Conservation (phyloP, 495 filamentous ascomycete genomes). For the Rostrohypoxylon terebratum region DNA sequence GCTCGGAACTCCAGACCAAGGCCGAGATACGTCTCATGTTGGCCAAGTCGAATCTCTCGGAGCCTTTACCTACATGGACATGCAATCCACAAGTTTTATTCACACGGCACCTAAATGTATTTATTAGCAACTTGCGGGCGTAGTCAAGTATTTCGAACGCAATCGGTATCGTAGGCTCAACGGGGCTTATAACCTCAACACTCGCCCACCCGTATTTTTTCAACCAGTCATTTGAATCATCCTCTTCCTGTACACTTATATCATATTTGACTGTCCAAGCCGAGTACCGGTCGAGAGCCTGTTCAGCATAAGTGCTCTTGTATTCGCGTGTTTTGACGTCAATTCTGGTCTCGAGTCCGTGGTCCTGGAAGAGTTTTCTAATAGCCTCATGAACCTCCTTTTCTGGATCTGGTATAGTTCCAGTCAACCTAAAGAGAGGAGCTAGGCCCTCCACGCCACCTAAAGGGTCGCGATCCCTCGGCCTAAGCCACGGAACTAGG, state of each 20-base stretch:
- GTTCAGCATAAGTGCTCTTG: neutral
- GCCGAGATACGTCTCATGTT: slow-evolving; percentile 47
- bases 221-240: neutral
- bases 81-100: slow-evolving; percentile 52
- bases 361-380: neutral
- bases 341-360: neutral
- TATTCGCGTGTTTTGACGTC: neutral
- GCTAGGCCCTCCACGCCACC: slow-evolving; percentile 15
- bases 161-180: neutral
- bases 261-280: slow-evolving; percentile 3
- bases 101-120: slow-evolving; percentile 38
- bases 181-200: slow-evolving; percentile 33
- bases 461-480: slow-evolving; percentile 27
- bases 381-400: neutral
- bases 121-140: slow-evolving; percentile 30
- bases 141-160: slow-evolving; percentile 21
- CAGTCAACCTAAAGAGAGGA: slow-evolving; percentile 1
- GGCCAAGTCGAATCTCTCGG: slow-evolving; percentile 37
- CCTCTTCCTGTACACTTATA: neutral
- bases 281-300: neutral
- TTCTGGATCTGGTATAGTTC: neutral
- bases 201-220: slow-evolving; percentile 10
- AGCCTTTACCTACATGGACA: slow-evolving; percentile 53
- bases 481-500: slow-evolving; percentile 36
- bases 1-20: slow-evolving; percentile 51